Base-by-base conservation (phyloP, 1,139 yeast genomes). In the Candida glucosophila region DNA sequence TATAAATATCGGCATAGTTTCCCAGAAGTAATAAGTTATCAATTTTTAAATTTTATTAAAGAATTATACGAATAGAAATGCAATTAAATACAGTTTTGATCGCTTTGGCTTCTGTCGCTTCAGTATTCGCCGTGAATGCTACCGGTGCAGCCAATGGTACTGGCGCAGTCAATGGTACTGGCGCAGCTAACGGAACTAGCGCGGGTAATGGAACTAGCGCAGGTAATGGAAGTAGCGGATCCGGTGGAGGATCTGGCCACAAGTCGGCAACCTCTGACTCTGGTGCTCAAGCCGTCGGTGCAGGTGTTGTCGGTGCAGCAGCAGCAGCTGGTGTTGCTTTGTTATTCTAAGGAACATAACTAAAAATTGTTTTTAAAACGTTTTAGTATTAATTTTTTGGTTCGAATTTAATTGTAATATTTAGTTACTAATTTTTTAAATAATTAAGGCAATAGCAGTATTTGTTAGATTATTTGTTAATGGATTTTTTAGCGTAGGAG, bases 271-370 rank as follows among this genome's bases (percentile, higher is more conserved):
- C 21, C 12, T 20, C 31, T 25, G 20, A 16, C 31, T 24, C 37
- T 29, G 43, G 40, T 29, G 53, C 48, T 30, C 21, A 19, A 19
- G 44, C 44, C 26, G 58, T 50, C 34, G 59, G 61, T 40, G 58
- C 56, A 27, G 55, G 51, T 44, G 32, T 45, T 30, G 34, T 46
- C 30, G 59, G 60, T 39, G 63, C 60, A 35, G 61, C 58, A 35
- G 61, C 63, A 28, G 66, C 65, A 29, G 66, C 64, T 40, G 66
- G 62, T 51, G 58, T 58, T 47, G 64, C 66, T 48, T 52, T 58
- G 43, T 55, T 58, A 42, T 53, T 58, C 43, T 58, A 58, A 55
- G 52, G 8, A 13, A 8, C 21, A n/a, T 19, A 19, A 13, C 12
- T 7, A n/a, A n/a, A n/a, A n/a, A n/a, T n/a, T n/a, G n/a, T n/a